Evolutionary conservation across 2,329 filamentous ascomycete genomes (phyloP).

Genomic region (Didymella arachidicola): DNA sequence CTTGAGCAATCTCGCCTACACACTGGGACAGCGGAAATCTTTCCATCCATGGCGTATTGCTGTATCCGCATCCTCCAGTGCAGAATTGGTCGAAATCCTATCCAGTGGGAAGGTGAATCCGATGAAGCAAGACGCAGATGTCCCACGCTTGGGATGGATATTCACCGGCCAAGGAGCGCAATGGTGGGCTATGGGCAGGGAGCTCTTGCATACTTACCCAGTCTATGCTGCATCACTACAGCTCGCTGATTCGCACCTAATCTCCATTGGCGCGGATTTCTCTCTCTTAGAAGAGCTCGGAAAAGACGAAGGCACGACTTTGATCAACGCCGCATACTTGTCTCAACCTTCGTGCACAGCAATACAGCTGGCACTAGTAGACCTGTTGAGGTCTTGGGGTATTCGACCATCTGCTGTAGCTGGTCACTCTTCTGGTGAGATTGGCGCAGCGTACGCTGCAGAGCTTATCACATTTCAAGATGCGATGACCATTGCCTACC

Average conservation of each 20-base stretch:
- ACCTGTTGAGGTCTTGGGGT: constrained; percentile 38
- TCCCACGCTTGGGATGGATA: constrained; percentile 18
- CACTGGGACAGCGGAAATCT: constrained; percentile 16
- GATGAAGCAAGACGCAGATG: constrained; percentile 8
- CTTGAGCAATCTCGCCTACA: constrained; percentile 19
- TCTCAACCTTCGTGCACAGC: constrained; percentile 23
- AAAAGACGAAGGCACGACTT: constrained; percentile 28
- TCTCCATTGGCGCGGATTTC: neutral
- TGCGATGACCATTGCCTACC: constrained; percentile 25
- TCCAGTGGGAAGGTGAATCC: constrained; percentile 3
- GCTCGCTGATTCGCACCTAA: neutral
- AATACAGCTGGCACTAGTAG: constrained; percentile 36
- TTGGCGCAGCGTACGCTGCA: constrained; percentile 36
- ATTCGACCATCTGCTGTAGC: constrained; percentile 34
- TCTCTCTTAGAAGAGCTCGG: constrained; percentile 30
- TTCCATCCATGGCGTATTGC: constrained; percentile 16
- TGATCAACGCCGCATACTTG: constrained; percentile 28
- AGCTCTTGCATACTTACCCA: constrained; percentile 17
- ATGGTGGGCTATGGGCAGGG: constrained; percentile 34
- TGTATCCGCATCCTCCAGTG: constrained; percentile 3
- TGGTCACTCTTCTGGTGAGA: constrained; percentile 45
- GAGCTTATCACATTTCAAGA: constrained; percentile 26
- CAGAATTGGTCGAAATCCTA: constrained; percentile 3
- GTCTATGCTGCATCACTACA: neutral
- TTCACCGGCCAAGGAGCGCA: constrained; percentile 46